phyloP scores from a whole-genome alignment of 2,329 filamentous ascomycete genomes.

The Thielaviopsis ethacetica region DNA sequence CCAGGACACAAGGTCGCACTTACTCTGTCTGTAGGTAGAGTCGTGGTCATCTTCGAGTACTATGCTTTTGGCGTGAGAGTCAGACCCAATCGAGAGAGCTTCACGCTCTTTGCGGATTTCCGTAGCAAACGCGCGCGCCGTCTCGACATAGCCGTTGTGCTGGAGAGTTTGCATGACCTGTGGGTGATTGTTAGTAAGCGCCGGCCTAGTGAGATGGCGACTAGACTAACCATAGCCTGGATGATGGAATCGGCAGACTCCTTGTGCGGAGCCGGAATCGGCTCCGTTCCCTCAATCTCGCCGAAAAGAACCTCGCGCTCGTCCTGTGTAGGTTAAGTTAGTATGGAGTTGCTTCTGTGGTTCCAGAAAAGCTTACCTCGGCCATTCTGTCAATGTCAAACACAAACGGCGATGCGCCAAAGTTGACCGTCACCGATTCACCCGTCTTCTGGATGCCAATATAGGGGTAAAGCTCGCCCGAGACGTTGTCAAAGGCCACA shows the following conservation, averaged over 20 bases:
- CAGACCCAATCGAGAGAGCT: slow-evolving; percentile 45
- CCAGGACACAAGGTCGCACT: too few relatives aligned
- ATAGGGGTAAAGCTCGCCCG: slow-evolving; percentile 47
- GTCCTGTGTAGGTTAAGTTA: background rate
- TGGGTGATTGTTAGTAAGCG: background rate
- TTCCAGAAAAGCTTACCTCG: slow-evolving; percentile 34
- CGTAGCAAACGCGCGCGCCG: slow-evolving; percentile 70
- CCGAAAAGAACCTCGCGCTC: background rate
- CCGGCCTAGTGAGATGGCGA: background rate
- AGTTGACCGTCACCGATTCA: slow-evolving; percentile 47
- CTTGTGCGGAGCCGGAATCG: background rate
- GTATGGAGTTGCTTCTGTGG: background rate
- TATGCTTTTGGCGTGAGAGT: slow-evolving; percentile 33
- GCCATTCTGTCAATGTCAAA: slow-evolving; percentile 86
- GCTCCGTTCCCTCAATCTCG: background rate
- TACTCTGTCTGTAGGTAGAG: slow-evolving; percentile 73
- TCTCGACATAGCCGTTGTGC: slow-evolving; percentile 91
- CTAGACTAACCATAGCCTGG: background rate
- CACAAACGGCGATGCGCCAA: slow-evolving; percentile 32
- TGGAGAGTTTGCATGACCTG: slow-evolving; percentile 69
- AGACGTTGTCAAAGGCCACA: slow-evolving; percentile 51
- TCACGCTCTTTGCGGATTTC: slow-evolving; percentile 62
- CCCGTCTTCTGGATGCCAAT: slow-evolving; percentile 49
- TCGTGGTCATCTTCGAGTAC: slow-evolving; percentile 69
- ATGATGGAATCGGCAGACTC: background rate